Evolutionary conservation across 164 flowering plant genomes (phyloP), one percentile per base, ranked within the genome.

Genomic region (Santalum album): DNA sequence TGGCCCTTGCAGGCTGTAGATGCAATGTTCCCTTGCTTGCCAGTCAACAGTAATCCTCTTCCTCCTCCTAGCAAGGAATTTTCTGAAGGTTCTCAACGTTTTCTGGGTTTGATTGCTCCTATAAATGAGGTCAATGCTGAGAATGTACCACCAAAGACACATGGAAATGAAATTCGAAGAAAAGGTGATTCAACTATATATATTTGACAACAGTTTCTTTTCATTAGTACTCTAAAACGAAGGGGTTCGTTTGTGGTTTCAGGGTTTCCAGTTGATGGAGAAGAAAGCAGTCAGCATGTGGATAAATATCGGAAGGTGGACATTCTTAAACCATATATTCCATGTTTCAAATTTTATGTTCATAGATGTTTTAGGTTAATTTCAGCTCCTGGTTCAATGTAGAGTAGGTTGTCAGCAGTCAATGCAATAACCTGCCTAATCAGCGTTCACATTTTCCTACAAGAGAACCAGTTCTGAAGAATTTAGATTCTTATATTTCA

Each of bases 1-100:
- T 65, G 6, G 17, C 22, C 45, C 48, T 66, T 59, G 55, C 75
- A 68, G 67, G 48, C 51, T 25, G 38, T 61, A 22, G 50, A 51
- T 50, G 59, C 23, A 25, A 64, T 22, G 50, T 16, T 47, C 24
- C 15, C 1, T 45, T 7, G 24, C 25, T 34, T 24, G 16, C 46
- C 49, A 11, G 49, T 29, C 18, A 26, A 19, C 42, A 50, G 56
- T 20, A 32, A 38, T 45, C 53, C 20, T 39, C 43, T 51, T 43
- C 23, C 38, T 49, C 23, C 63, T 35, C 25, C 39, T 42, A 38
- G 34, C 27, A n/a, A 21, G 7, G 52, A 65, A 14, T 42, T 25
- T 21, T 42, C 39, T 49, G 65, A 56, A 57, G 60, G 49, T 22
- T 44, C 29, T 52, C 61, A 63, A 43, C 32, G 34, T n/a, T 25